phyloP scores from a whole-genome alignment of 2,329 filamentous ascomycete species.

The Triangularia verruculosa region DNA sequence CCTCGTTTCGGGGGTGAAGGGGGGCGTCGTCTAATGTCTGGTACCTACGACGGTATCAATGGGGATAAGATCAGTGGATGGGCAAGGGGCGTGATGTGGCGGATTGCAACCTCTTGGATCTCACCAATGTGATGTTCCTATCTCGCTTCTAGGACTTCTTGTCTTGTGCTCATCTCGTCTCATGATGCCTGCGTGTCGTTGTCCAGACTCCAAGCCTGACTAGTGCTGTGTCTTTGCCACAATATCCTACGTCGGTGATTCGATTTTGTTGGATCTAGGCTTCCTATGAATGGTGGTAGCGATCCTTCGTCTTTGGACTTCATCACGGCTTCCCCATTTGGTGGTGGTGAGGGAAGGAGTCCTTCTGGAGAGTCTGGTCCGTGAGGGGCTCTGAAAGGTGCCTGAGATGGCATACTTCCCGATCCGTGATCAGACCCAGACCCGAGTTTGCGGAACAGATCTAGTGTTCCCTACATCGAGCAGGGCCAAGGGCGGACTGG shows the following conservation, averaged over 20 bases:
- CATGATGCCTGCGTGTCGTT: not conserved
- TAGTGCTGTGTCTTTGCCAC: slow-evolving; percentile 9
- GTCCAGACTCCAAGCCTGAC: not conserved
- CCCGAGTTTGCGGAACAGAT: not conserved
- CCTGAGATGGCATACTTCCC: not conserved
- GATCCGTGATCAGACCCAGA: not conserved
- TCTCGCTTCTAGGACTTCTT: slow-evolving; percentile 9
- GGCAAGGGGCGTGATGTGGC: not conserved
- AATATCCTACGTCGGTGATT: not conserved
- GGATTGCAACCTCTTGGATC: slow-evolving; percentile 10
- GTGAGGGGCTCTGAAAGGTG: not conserved
- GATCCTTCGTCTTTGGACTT: not conserved
- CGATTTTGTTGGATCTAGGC: not conserved
- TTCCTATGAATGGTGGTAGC: not conserved
- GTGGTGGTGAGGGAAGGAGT: not conserved
- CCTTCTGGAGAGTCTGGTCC: not conserved
- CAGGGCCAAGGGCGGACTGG: not conserved
- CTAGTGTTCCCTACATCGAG: not conserved
- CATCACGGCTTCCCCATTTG: not conserved
- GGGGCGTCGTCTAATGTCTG: not conserved
- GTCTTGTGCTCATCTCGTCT: not conserved
- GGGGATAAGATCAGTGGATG: not conserved
- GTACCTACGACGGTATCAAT: not conserved
- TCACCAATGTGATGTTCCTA: not conserved
- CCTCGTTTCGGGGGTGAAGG: not conserved